Evolutionary conservation across 306 rosid genomes (phyloP), one percentile per base, ranked within the genome.

Genomic region (Spatholobus suberectus): DNA sequence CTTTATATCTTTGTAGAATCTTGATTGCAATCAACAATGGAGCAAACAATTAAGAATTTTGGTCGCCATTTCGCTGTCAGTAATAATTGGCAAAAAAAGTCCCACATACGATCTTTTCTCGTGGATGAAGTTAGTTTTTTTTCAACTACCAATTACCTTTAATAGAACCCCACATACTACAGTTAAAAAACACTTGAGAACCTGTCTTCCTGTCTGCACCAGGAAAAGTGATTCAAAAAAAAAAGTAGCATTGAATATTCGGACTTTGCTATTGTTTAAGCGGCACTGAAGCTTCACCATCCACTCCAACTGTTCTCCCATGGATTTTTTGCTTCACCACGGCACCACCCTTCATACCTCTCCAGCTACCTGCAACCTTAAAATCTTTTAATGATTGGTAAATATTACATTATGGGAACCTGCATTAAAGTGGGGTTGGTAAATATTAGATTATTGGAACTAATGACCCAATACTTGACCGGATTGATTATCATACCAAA

Each of bases 81-180:
- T 46, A 1, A 52, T 54, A 69, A n/a, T 24, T 35, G 29, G 15
- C 32, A 46, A 24, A 58, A 12, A 81, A 61, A 46, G 73, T 23
- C 32, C 69, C 34, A 41, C 11, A 73, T 9, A 34, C 40, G 38
- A 79, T 74, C 66, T 52, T 86, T 79, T 76, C 83, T 80, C 85
- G 8, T 18, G 55, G 61, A 49, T 18, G 46, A 75, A 73, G 81
- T 75, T 73, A 40, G 62, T 35, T n/a, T 27, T 68, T 67, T 77
- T 52, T 69, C 85, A 79, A 69, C 77, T 49, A 86, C 71, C 80
- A 75, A 7, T 1, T 8, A 10, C 75, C 51, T 65, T 73, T 78
- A n/a, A 23, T 15, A n/a, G 35, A 73, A 17, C 81, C 86, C 77
- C 83, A 75, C 62, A 4, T 29, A 8, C 73, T 13, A 71, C 75